Base-by-base conservation (phyloP, 345 rosid genomes). In the Euphorbia lathyris region DNA sequence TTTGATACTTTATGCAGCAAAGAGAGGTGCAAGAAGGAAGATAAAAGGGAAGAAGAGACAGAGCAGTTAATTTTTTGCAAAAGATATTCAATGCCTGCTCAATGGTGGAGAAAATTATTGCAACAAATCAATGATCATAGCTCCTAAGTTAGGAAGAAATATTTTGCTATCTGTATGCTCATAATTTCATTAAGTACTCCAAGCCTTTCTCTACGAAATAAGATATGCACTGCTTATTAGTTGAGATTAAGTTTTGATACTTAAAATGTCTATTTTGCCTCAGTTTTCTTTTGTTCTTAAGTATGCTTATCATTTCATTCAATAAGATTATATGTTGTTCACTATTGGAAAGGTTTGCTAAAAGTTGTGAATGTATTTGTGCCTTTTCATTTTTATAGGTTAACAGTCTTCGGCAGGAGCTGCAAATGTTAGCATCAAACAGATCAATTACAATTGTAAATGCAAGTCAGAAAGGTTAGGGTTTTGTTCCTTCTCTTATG, bases 371-470 rank as follows among this genome's bases (percentile, higher is more conserved):
- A 10, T 51, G 14, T 45, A 23, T 1, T 14, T 47, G 7, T 27
- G 34, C 0, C n/a, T 65, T 19, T 65, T 65, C 13, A 34, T 68
- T 30, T 79, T 38, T 76, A 27, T 79, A 96, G 99, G 97, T 96
- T 63, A 77, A 81, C 74, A 89, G 81, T 72, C 78, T 92, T 27
- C 85, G 91, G 65, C 77, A 85, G 81, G 93, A 96, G 78, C 83
- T 92, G 80, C 85, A 81, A 74, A 61, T 80, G 58, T 66, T 96
- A 73, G 71, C 86, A 26, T 79, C 91, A 65, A 86, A 71, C 50
- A 80, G 90, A 75, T 78, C 93, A 70, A 63, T 96, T 70, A 90
- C 91, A 13, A 87, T 96, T 66, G 80, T 92, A 66, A 87, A 96
- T 71, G 71, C 87, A 59, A 79, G 72, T 69, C 89, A 92, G 76